phyloP scores from a whole-genome alignment of 306 rosid species.

The Prunus salicina region DNA sequence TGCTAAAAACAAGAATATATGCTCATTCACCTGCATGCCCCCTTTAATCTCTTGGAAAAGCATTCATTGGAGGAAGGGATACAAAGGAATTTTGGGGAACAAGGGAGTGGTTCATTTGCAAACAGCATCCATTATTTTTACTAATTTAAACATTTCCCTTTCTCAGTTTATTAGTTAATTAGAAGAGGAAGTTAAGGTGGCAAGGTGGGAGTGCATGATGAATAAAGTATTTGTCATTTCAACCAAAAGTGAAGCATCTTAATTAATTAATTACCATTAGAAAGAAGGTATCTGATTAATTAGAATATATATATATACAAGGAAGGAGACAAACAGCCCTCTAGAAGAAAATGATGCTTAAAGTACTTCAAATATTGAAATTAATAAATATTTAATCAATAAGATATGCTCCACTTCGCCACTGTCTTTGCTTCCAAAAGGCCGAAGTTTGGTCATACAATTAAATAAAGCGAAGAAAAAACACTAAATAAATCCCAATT shows the following conservation, averaged over 20 bases:
- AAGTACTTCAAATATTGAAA: neutral
- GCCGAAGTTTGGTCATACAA: conserved; percentile 7
- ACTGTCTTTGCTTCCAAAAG: conserved; percentile 19
- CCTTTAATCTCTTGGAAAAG: conserved; percentile 12
- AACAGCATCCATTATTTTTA: neutral
- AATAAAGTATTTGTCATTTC: conserved; percentile 4
- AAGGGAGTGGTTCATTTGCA: conserved; percentile 19
- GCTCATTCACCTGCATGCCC: conserved; percentile 22
- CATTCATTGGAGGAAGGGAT: conserved; percentile 19
- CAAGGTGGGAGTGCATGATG: neutral
- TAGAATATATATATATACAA: neutral
- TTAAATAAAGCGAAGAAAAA: neutral
- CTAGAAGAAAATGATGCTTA: conserved; percentile 14
- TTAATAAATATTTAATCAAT: neutral
- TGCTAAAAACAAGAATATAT: conserved; percentile 21
- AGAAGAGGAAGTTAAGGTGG: neutral
- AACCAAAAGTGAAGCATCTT: neutral
- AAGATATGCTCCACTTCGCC: conserved; percentile 17
- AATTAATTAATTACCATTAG: neutral
- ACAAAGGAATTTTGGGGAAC: conserved; percentile 44
- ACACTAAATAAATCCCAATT: neutral
- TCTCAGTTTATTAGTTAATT: neutral
- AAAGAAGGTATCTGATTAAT: neutral
- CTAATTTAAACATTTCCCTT: neutral
- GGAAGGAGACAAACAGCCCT: conserved; percentile 20